These are phyloP conservation scores for Vitis labrusca DNA, from an alignment of 164 flowering plant genomes.

Conservation along the genomic window DNA sequence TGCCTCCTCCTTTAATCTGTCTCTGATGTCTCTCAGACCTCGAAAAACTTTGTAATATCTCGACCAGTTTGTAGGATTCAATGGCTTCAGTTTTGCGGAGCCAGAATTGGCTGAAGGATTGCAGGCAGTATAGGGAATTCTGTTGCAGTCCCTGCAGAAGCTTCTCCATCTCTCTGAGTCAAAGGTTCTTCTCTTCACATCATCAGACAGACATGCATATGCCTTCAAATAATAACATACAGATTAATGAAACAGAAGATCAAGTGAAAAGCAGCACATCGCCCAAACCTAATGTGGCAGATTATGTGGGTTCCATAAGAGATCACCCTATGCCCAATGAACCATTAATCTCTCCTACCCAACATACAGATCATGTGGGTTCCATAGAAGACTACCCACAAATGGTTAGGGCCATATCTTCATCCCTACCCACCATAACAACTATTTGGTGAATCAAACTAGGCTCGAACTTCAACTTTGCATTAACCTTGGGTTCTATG, in stretches of 20 bases:
- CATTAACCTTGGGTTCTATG: no score
- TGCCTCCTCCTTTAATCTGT: slow-evolving; percentile 57
- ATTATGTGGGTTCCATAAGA: neutral
- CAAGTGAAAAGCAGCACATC: no score
- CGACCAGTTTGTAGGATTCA: slow-evolving; percentile 2
- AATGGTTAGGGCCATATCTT: no score
- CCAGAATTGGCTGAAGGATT: slow-evolving; percentile 4
- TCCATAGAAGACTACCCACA: no score
- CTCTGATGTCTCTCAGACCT: slow-evolving; percentile 38
- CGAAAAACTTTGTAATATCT: slow-evolving; percentile 19
- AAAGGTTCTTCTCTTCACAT: slow-evolving; percentile 50
- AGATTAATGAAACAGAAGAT: neutral
- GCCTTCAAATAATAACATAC: slow-evolving; percentile 45
- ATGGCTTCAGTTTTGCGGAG: slow-evolving; percentile 7
- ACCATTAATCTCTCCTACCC: neutral
- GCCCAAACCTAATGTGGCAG: neutral
- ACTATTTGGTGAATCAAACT: neutral
- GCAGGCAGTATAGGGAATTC: slow-evolving; percentile 14
- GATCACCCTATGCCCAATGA: no score
- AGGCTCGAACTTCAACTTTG: neutral
- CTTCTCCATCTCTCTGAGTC: slow-evolving; percentile 45
- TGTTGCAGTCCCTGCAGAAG: slow-evolving; percentile 52
- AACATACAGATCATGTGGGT: slow-evolving; percentile 1
- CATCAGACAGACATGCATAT: slow-evolving; percentile 58
- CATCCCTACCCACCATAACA: neutral